These are phyloP conservation scores for Cystoisospora suis DNA, from an alignment of 169 alveolate genomes.

Conservation along the genomic window DNA sequence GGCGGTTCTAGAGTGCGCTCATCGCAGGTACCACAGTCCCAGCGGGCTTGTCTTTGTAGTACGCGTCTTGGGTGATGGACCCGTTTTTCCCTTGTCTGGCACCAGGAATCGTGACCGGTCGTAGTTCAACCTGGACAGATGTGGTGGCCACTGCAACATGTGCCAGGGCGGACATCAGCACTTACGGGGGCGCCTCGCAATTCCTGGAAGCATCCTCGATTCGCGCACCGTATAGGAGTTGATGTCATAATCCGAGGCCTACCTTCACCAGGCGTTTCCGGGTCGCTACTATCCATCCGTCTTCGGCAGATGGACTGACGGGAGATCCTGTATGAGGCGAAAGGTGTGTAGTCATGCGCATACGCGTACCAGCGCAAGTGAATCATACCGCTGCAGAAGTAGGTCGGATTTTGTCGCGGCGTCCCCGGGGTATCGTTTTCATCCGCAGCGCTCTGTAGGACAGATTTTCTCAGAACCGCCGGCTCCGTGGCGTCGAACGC, in stretches of 20 bases:
- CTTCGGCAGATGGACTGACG: not conserved
- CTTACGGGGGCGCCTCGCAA: constrained; percentile 21
- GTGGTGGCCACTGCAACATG: not conserved
- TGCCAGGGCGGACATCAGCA: not conserved
- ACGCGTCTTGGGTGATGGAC: constrained; percentile 21
- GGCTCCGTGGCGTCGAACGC: not conserved
- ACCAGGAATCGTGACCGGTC: not conserved
- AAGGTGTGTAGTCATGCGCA: not conserved
- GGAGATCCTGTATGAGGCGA: not conserved
- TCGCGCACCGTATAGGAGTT: not conserved
- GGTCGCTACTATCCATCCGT: constrained; percentile 1
- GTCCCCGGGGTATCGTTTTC: not conserved
- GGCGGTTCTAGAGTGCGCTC: no score
- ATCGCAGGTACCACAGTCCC: not conserved
- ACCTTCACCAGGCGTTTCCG: not conserved
- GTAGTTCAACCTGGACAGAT: not conserved
- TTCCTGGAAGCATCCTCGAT: no score
- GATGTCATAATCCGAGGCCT: not conserved
- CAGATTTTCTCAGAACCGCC: not conserved
- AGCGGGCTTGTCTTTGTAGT: not conserved
- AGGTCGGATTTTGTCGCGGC: not conserved
- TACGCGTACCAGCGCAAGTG: not conserved
- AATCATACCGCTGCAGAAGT: not conserved
- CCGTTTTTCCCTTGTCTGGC: not conserved
- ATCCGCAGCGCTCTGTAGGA: not conserved